A percentile compares a stretch with the other conserved stretches of the same genome.
These are phyloP conservation scores for Coprinopsis strossmayeri DNA, from an alignment of 768 basidiomycete species.

Conservation along the genomic window DNA sequence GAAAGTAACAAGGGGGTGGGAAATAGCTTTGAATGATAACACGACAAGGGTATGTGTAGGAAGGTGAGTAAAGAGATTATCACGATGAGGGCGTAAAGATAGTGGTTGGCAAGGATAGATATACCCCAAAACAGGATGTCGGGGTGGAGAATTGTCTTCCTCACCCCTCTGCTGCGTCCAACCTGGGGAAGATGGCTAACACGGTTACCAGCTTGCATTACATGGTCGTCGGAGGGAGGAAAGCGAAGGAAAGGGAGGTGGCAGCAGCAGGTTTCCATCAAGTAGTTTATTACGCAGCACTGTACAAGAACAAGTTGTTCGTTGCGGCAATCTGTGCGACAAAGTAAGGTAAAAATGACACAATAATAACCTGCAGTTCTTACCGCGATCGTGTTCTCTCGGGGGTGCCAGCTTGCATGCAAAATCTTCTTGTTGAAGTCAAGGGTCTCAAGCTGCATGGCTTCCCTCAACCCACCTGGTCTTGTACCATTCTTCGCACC, in stretches of 20 bases:
- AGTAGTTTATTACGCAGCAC: conserved; percentile 45
- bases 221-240: neutral
- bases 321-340: conserved; percentile 97
- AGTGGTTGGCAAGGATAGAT: neutral
- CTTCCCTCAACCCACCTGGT: conserved; percentile 67
- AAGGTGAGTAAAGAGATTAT: conserved; percentile 1
- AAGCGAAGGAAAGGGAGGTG: neutral
- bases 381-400: conserved; percentile 97
- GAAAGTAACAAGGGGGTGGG: neutral
- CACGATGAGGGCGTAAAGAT: conserved; percentile 1
- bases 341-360: too few relatives aligned
- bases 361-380: conserved; percentile 26
- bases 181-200: neutral
- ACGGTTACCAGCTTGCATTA: neutral
- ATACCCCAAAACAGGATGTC: neutral
- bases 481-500: conserved; percentile 72
- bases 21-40: neutral
- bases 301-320: conserved; percentile 90
- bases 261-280: neutral
- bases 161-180: neutral
- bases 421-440: conserved; percentile 98
- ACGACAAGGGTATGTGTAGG: neutral
- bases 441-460: conserved; percentile 79
- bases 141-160: neutral
- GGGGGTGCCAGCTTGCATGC: conserved; percentile 95